Evolutionary conservation across 2,329 filamentous ascomycete species (phyloP).

Genomic region (Cercospora sp.): DNA sequence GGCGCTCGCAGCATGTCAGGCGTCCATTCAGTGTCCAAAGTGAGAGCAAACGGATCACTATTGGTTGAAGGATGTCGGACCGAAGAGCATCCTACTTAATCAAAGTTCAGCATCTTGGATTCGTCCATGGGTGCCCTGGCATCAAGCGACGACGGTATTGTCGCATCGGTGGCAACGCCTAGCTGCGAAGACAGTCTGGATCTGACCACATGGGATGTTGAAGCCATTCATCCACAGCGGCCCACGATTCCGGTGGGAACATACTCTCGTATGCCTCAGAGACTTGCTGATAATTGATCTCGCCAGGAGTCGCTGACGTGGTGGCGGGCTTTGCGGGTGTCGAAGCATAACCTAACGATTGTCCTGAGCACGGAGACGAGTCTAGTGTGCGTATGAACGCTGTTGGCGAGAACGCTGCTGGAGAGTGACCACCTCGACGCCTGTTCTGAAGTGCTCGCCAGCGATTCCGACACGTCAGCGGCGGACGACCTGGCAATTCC

Average conservation of each 20-base stretch:
- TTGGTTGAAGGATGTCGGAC: background rate
- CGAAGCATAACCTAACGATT: background rate
- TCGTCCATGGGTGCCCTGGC: background rate
- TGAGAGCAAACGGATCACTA: background rate
- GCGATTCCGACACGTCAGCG: background rate
- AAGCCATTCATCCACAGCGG: no score
- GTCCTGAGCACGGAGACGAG: background rate
- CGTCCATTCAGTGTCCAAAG: background rate
- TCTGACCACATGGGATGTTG: no score
- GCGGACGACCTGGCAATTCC: background rate
- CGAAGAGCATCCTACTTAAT: background rate
- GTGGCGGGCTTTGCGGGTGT: background rate
- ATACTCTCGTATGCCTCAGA: no score
- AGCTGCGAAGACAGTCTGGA: no score
- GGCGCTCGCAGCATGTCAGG: background rate
- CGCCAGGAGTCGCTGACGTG: no score
- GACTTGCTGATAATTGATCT: no score
- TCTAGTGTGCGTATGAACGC: background rate
- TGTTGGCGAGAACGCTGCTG: background rate
- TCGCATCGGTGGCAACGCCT: no score
- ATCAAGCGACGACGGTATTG: no score
- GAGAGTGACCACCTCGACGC: background rate
- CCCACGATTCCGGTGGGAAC: no score
- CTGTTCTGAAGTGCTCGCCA: background rate
- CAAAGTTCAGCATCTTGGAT: background rate